Evolutionary conservation across 257 asterid genomes (phyloP).

Genomic region (Fraxinus pennsylvanica): DNA sequence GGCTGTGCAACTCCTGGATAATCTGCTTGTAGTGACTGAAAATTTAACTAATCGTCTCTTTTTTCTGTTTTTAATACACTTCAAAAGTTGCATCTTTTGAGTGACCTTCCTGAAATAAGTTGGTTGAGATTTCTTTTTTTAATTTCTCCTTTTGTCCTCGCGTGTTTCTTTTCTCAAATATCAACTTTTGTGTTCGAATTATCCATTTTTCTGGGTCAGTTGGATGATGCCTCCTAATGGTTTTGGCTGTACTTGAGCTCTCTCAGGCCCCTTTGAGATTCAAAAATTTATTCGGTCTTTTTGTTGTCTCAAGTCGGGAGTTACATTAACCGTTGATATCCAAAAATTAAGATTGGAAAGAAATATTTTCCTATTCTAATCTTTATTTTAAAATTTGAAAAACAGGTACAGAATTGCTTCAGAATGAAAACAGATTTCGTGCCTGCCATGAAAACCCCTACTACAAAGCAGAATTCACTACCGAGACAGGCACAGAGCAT

Average conservation of each 20-base stretch:
- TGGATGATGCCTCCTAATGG: too few relatives aligned
- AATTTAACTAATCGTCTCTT: too few relatives aligned
- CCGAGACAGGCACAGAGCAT: slow-evolving; percentile 47
- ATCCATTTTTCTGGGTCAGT: too few relatives aligned
- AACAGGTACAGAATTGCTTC: slow-evolving; percentile 65
- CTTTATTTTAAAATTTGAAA: slow-evolving; percentile 4
- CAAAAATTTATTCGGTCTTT: neutral
- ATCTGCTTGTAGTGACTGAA: neutral
- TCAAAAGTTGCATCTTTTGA: neutral
- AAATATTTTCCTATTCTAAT: neutral
- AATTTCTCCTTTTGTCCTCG: neutral
- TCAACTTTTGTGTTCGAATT: neutral
- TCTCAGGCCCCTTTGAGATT: neutral
- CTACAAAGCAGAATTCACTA: slow-evolving; percentile 39
- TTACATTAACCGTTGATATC: neutral
- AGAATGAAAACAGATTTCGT: slow-evolving; percentile 49
- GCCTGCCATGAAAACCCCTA: slow-evolving; percentile 27
- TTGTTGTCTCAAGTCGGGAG: neutral
- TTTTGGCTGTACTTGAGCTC: neutral
- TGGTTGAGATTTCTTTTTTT: neutral
- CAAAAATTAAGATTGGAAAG: neutral
- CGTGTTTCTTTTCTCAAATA: neutral
- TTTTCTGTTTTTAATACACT: neutral
- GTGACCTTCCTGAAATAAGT: neutral
- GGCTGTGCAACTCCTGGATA: neutral